Evolutionary conservation across 1,284 basidiomycete genomes (phyloP).

Genomic region (Butyriboletus pseudospeciosus): DNA sequence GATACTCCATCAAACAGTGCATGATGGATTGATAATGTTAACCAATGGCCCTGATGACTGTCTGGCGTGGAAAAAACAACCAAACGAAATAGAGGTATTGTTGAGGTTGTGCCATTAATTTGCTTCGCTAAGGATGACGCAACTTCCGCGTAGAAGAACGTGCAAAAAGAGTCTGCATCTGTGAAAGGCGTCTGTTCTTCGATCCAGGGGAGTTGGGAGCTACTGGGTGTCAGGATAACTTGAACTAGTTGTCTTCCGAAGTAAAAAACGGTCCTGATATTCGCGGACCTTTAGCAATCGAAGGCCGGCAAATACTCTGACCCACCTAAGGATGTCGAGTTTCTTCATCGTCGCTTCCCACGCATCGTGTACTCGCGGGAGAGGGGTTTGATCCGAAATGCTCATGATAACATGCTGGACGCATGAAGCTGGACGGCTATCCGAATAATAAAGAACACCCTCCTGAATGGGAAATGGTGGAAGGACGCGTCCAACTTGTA

Average conservation of each 20-base stretch:
- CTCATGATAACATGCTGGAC: constrained; percentile 45
- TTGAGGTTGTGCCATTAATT: constrained; percentile 36
- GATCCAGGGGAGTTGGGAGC: constrained; percentile 29
- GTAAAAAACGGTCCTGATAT: constrained; percentile 42
- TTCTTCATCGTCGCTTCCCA: constrained; percentile 36
- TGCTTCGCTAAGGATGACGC: constrained; percentile 32
- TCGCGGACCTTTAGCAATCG: background rate
- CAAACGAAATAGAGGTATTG: constrained; percentile 38
- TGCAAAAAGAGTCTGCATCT: constrained; percentile 24
- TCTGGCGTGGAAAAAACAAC: constrained; percentile 24
- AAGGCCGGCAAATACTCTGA: constrained; percentile 2
- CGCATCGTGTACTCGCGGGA: constrained; percentile 29
- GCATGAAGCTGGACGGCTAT: constrained; percentile 38
- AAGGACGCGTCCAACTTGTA: constrained; percentile 35
- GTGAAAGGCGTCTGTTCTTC: constrained; percentile 12
- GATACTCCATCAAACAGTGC: constrained; percentile 47
- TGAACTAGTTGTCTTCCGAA: constrained; percentile 41
- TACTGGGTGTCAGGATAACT: constrained; percentile 35
- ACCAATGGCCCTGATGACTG: constrained; percentile 9
- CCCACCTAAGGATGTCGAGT: constrained; percentile 42
- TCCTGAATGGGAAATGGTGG: constrained; percentile 50
- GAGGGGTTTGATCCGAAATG: constrained; percentile 23
- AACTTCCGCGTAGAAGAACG: constrained; percentile 32
- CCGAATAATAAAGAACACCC: constrained; percentile 45
- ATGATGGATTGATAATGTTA: constrained; percentile 46